These are phyloP conservation scores for Fimicolochytrium jonesii DNA, from an alignment of 192 early-diverging fungal genomes.

Conservation along the genomic window DNA sequence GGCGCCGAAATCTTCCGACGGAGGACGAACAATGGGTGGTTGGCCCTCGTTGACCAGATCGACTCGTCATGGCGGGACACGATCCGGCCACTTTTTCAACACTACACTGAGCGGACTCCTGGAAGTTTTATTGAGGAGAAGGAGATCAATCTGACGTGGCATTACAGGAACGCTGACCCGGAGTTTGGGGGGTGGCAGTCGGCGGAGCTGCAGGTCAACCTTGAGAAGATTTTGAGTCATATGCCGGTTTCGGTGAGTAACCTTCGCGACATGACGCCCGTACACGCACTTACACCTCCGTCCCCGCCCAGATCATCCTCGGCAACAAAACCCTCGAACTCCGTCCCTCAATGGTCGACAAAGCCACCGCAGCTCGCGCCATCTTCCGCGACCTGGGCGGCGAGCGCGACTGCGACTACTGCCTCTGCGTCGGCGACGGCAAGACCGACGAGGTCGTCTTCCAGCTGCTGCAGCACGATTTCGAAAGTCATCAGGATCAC, in stretches of 20 bases:
- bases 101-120: slow-evolving; percentile 96
- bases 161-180: slow-evolving; percentile 82
- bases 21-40: slow-evolving; percentile 71
- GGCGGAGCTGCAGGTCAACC: slow-evolving; percentile 92
- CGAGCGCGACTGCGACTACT: slow-evolving; percentile 51
- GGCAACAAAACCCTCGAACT: slow-evolving; percentile 98
- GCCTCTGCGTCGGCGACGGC: slow-evolving; percentile 90
- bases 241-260: slow-evolving; percentile 75
- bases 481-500: slow-evolving; percentile 20
- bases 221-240: slow-evolving; percentile 92
- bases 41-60: slow-evolving; percentile 79
- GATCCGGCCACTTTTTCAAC: slow-evolving; percentile 91
- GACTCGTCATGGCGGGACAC: slow-evolving; percentile 90
- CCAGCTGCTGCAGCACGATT: slow-evolving; percentile 39
- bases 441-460: slow-evolving; percentile 97
- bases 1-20: slow-evolving; percentile 22
- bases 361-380: slow-evolving; percentile 78
- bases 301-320: slow-evolving; percentile 67
- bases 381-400: slow-evolving; percentile 76
- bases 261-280: too few species aligned
- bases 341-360: slow-evolving; percentile 88
- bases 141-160: slow-evolving; percentile 98
- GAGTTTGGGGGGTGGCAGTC: slow-evolving; percentile 98
- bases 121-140: slow-evolving; percentile 98
- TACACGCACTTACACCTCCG: not conserved